phyloP scores from a whole-genome alignment of 192 early-diverging fungal genomes.

The Backusella luteola region DNA sequence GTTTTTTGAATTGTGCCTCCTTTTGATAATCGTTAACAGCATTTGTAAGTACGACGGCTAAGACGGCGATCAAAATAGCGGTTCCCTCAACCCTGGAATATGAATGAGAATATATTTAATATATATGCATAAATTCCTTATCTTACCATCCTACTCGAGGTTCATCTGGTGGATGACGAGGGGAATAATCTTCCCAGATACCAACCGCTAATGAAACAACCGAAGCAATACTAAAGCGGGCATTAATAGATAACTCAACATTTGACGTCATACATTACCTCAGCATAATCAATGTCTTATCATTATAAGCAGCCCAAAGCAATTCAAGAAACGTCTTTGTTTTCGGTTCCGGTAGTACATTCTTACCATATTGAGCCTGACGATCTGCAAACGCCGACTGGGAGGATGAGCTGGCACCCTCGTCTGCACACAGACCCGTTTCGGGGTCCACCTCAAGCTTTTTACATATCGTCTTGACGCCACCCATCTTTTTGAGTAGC shows the following conservation, averaged over 20 bases:
- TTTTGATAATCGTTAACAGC: conserved; percentile 90
- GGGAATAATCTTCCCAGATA: conserved; percentile 76
- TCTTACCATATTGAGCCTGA: conserved; percentile 40
- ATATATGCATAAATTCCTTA: neutral
- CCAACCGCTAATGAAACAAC: conserved; percentile 83
- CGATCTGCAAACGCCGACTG: conserved; percentile 41
- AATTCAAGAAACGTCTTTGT: conserved; percentile 56
- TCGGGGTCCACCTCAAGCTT: conserved; percentile 60
- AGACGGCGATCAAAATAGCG: conserved; percentile 81
- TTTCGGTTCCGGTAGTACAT: conserved; percentile 52
- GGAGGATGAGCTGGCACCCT: conserved; percentile 20
- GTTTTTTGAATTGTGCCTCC: conserved; percentile 82
- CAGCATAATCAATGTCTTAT: conserved; percentile 58
- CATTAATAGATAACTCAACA: too few relatives aligned
- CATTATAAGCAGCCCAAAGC: conserved; percentile 61
- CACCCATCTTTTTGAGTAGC: conserved; percentile 57
- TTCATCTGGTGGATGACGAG: conserved; percentile 64
- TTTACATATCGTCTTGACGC: conserved; percentile 53
- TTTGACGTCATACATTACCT: neutral
- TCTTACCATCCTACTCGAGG: conserved; percentile 76
- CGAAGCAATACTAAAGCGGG: conserved; percentile 60
- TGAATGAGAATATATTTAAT: too few relatives aligned
- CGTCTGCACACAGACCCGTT: conserved; percentile 53
- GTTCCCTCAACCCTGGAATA: conserved; percentile 50
- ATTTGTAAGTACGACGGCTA: conserved; percentile 87